Base-by-base conservation (phyloP, 306 rosid species). In the Macrotyloma uniflorum region DNA sequence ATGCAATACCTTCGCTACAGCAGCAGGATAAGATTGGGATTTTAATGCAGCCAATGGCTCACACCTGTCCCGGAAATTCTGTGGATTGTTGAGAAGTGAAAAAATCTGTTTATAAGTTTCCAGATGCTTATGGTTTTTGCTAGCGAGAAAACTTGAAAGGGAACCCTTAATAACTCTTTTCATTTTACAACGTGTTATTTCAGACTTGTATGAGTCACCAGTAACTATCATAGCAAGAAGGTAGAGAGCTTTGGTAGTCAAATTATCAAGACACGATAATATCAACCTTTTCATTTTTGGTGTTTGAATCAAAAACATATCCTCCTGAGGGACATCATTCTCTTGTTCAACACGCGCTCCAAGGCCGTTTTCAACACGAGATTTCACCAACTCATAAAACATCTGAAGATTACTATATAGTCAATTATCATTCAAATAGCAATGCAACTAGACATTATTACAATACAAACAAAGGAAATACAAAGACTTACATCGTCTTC, bases 401-500 rank as follows among this genome's bases (percentile, higher is more conserved):
- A 94, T 79, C 98, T 94, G 87, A 80, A 61, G 20, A 22, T 70
- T 12, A 81, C 54, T 16, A 69, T 50, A 72, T 45, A 11, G 26
- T 83, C 38, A 83, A 57, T 77, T n/a, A 23, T 74, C 51, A 65
- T 66, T 65, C 32, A 43, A 83, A n/a, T n/a, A n/a, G n/a, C n/a
- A 67, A 32, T 43, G 57, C 38, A 64, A 35, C 19, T 46, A 36
- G 77, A 5, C 19, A 19, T 38, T 54, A 12, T 40, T 20, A 74
- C 59, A 53, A 75, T 26, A 67, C 28, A 22, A 75, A 80, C 18
- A 36, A 67, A 78, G 24, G 24, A 79, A 78, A 22, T 26, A 40
- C 42, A 51, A 43, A 71, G 50, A 77, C 93, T 84, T 78, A 94
- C 98, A 85, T 94, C 93, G 63, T 92, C 98, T 85, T 90, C 88